A percentile compares a stretch with the other conserved stretches of the same genome.
These are phyloP conservation scores for Solanum infundibuliforme DNA, from an alignment of 257 asterid genomes.

Conservation along the genomic window DNA sequence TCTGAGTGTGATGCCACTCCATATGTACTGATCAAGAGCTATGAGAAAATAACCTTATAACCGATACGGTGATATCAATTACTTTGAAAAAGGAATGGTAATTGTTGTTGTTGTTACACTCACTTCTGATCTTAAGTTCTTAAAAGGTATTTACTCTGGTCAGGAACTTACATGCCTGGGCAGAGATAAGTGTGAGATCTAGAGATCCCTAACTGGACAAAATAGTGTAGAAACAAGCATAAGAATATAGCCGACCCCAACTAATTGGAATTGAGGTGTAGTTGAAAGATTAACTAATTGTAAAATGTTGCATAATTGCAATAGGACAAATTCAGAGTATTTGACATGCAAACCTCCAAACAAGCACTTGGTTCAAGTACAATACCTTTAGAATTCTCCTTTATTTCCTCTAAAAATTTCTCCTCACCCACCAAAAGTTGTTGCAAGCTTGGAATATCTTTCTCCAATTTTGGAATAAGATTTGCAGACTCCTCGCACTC, in stretches of 20 bases:
- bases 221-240: neutral
- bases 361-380: neutral
- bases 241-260: neutral
- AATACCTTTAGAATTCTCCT: conserved; percentile 69
- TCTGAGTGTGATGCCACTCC: neutral
- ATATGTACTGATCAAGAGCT: neutral
- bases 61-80: neutral
- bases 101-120: neutral
- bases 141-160: neutral
- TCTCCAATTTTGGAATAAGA: conserved; percentile 77
- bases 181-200: neutral
- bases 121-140: neutral
- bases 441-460: conserved; percentile 59
- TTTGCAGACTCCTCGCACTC: conserved; percentile 64
- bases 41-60: neutral
- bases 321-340: neutral
- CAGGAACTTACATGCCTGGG: neutral
- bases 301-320: neutral
- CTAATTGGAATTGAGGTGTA: neutral
- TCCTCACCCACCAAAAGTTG: conserved; percentile 60
- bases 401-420: conserved; percentile 65
- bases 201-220: neutral
- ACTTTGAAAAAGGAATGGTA: neutral
- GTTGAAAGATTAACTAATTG: neutral
- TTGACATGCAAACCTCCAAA: neutral